phyloP scores from a whole-genome alignment of 345 rosid species.

The Bretschneidera sinensis region DNA sequence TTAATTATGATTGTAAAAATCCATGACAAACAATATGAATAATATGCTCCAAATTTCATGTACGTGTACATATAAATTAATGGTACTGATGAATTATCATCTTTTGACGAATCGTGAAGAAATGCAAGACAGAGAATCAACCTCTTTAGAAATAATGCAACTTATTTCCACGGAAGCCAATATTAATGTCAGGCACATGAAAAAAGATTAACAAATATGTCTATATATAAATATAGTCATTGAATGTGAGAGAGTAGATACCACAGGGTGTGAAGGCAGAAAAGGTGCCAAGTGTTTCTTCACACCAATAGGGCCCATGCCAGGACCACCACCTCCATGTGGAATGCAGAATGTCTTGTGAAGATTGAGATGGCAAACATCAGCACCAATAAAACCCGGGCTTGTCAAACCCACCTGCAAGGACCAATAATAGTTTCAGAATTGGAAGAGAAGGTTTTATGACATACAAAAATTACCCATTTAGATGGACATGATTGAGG shows the following conservation, averaged over 20 bases:
- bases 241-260: constrained; percentile 25
- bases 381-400: constrained; percentile 98
- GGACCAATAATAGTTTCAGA: constrained; percentile 12
- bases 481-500: neutral
- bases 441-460: neutral
- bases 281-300: constrained; percentile 95
- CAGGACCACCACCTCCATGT: constrained; percentile 99
- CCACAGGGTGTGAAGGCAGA: constrained; percentile 98
- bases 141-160: too few species aligned
- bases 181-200: neutral
- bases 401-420: constrained; percentile 91
- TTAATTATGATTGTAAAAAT: neutral
- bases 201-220: constrained; percentile 1
- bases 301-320: constrained; percentile 99
- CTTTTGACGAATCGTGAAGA: too few species aligned
- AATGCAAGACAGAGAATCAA: too few species aligned
- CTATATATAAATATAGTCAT: neutral
- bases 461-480: too few species aligned
- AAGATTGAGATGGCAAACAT: constrained; percentile 98
- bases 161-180: neutral
- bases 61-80: too few species aligned
- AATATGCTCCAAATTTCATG: too few species aligned
- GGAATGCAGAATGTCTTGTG: constrained; percentile 99
- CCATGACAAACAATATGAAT: too few species aligned
- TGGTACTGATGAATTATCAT: too few species aligned